phyloP scores from a whole-genome alignment of 768 basidiomycete genomes.

The Serendipita sp. region DNA sequence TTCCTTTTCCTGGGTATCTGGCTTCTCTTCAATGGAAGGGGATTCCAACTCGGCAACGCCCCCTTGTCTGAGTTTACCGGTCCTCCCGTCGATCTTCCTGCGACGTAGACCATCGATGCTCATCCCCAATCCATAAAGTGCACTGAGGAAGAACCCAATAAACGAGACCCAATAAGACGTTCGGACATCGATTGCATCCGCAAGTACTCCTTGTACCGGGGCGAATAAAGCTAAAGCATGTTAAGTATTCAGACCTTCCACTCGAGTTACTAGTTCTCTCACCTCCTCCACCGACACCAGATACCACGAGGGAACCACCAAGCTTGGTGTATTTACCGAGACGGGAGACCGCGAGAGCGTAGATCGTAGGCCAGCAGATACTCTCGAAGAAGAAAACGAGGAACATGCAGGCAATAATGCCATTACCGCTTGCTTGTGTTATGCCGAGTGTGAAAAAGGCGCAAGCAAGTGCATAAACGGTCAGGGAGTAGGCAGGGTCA shows the following conservation, averaged over 20 bases:
- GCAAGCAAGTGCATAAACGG: constrained; percentile 36
- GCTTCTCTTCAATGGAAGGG: too few species aligned
- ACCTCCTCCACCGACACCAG: constrained; percentile 9
- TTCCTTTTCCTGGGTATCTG: too few species aligned
- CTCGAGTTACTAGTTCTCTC: not conserved
- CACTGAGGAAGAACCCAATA: constrained; percentile 6
- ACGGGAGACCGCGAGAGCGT: constrained; percentile 18
- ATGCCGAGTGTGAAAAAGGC: constrained; percentile 35
- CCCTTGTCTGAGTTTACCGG: not conserved
- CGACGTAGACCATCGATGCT: constrained; percentile 10
- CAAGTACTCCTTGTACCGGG: constrained; percentile 9
- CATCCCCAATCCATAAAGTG: constrained; percentile 9
- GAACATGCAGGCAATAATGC: constrained; percentile 46
- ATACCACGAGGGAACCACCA: constrained; percentile 9
- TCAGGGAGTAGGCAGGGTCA: constrained; percentile 47
- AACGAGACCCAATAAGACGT: constrained; percentile 10
- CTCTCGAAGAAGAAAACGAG: constrained; percentile 59
- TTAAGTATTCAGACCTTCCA: not conserved
- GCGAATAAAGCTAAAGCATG: constrained; percentile 3
- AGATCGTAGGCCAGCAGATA: constrained; percentile 30
- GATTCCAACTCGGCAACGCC: too few species aligned
- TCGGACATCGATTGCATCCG: constrained; percentile 5
- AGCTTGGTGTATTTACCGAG: constrained; percentile 20
- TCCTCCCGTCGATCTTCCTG: constrained; percentile 7
- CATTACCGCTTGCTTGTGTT: constrained; percentile 32